Conservation (phyloP, 2,329 filamentous ascomycete genomes). For the Trichoderma endophyticum region DNA sequence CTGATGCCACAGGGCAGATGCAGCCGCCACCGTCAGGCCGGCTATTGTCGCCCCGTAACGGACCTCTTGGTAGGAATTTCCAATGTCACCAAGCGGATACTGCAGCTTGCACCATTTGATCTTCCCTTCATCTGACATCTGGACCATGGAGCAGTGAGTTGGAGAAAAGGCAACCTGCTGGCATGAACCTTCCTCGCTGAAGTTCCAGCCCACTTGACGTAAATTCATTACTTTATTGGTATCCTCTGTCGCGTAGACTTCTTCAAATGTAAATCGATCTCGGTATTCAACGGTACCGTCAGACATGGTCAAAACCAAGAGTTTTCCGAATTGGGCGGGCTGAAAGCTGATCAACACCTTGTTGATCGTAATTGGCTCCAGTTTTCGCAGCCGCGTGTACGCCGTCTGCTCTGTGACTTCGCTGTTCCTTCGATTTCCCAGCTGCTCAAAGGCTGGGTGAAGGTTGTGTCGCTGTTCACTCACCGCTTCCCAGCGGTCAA, state of each 20-base stretch:
- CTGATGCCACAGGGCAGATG: slow-evolving; percentile 44
- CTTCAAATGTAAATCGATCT: slow-evolving; percentile 69
- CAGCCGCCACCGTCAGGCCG: slow-evolving; percentile 53
- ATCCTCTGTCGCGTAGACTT: slow-evolving; percentile 63
- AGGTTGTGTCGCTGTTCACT: slow-evolving; percentile 63
- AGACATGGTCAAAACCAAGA: slow-evolving; percentile 69
- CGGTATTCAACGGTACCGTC: slow-evolving; percentile 81
- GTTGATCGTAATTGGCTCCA: slow-evolving; percentile 66
- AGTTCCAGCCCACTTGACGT: slow-evolving; percentile 74
- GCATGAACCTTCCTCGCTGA: slow-evolving; percentile 61
- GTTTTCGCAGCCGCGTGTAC: slow-evolving; percentile 52
- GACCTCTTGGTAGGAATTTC: slow-evolving; percentile 47
- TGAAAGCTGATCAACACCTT: slow-evolving; percentile 69
- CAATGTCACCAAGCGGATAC: slow-evolving; percentile 48
- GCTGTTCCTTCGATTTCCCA: slow-evolving; percentile 61
- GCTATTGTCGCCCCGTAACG: slow-evolving; percentile 59
- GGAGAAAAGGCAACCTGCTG: slow-evolving; percentile 61
- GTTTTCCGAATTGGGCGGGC: slow-evolving; percentile 65
- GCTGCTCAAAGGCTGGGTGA: slow-evolving; percentile 74
- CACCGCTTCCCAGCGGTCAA: slow-evolving; percentile 77
- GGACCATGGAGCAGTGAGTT: slow-evolving; percentile 56
- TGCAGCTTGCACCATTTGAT: slow-evolving; percentile 57
- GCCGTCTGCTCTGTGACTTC: slow-evolving; percentile 33
- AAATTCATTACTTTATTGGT: slow-evolving; percentile 65
- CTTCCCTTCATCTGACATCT: slow-evolving; percentile 56